Percentiles rank a stretch among this genome's conserved stretches.
Evolutionary conservation across 2,329 filamentous ascomycete genomes (phyloP).

Genomic region (Laburnicola sp.): DNA sequence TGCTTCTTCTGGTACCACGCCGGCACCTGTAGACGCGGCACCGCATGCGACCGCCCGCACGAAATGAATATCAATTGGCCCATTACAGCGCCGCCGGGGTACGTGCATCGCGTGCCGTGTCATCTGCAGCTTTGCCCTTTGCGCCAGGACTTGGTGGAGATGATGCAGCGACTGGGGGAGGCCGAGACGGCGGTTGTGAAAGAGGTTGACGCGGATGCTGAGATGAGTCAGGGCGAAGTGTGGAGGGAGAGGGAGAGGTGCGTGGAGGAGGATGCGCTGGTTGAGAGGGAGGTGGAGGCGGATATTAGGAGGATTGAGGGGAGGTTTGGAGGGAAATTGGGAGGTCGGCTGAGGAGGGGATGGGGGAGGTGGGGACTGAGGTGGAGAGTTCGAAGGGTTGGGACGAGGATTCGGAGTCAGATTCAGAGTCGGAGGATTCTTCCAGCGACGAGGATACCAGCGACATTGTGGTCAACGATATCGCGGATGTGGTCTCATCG

Average conservation of each 20-base stretch:
- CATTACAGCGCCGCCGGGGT: constrained; percentile 21
- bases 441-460: background rate
- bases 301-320: background rate
- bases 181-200: background rate
- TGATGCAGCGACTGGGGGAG: too few species aligned
- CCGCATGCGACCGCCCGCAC: constrained; percentile 18
- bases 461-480: background rate
- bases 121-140: constrained; percentile 25
- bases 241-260: too few species aligned
- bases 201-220: background rate
- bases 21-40: constrained; percentile 18
- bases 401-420: background rate
- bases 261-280: too few species aligned
- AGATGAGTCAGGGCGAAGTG: background rate
- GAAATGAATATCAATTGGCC: constrained; percentile 27
- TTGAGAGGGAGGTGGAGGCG: background rate
- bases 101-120: constrained; percentile 22
- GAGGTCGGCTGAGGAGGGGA: background rate
- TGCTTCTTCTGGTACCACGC: constrained; percentile 38
- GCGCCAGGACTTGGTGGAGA: constrained; percentile 15
- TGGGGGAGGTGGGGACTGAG: background rate
- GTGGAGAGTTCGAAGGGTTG: background rate
- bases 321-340: background rate
- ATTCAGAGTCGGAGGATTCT: background rate
- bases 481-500: background rate